Base-by-base conservation (phyloP, 306 rosid species). In the Oemleria cerasiformis region DNA sequence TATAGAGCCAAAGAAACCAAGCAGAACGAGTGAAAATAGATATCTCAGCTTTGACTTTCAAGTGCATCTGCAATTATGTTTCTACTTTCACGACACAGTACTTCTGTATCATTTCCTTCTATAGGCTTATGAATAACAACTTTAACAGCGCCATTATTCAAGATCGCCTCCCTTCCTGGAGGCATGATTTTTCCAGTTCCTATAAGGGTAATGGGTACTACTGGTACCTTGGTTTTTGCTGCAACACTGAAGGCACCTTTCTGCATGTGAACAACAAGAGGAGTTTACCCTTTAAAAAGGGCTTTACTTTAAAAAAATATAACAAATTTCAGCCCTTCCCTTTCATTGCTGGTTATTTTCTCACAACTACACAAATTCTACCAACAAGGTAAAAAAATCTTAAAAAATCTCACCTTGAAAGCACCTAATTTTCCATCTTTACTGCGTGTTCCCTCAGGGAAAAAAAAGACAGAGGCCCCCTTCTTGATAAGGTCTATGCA, bases 201-300 rank as follows among this genome's bases (percentile, higher is more conserved):
- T 69, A 86, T 70, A 39, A 94, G 88, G 61, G 97, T 89, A 44
- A 94, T 91, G 17, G 99, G 99, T 54, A 94, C 95, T 36, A 91
- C 88, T 9, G 95, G 97, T 61, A 81, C 92, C 55, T 80, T 85
- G 21, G 86, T 83, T 77, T 91, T 91, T 13, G 75, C 90, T 23
- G 99, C 97, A 82, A 94, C 73, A 82, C 95, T 94, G 84, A 94
- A 94, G 69, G 99, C 99, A 67, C 99, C 99, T 80, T 89, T 94
- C 98, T 93, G 87, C 76, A 73, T 50, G 63, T 84, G 68, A 77
- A 70, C 73, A 78, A 30, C 38, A 63, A 50, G 50, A 25, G 47
- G 48, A 66, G 73, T 25, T 25, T 25, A 25, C 30, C 2, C 30
- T 25, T 25, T 25, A 25, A 30, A 30, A 30, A 30, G 36, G 36